Base-by-base conservation (phyloP, 2,329 filamentous ascomycete genomes). In the Aspergillus sp. region DNA sequence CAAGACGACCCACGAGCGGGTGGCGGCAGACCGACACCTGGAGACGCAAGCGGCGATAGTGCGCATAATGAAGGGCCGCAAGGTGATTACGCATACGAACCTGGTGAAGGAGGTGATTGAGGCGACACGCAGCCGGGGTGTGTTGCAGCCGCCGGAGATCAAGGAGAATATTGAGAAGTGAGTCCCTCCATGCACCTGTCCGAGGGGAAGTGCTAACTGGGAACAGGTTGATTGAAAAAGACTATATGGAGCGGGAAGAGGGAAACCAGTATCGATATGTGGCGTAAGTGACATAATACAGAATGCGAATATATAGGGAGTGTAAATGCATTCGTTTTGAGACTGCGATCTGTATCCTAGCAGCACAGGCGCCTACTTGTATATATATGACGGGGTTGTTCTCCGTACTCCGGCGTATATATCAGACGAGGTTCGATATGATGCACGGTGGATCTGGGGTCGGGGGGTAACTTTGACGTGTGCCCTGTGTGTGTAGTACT, bases 11-110 rank as follows among this genome's bases (percentile, higher is more conserved):
- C 89, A 97, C 67, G 85, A 95, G 67, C 81, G 88, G 39, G 88
- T 98, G 4, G 84, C 83, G 0, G 85, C 86, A 44, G 93, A 98
- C 63, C 76, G 93, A 43, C 88, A 95, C 61, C 95, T 94, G 60
- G 94, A 98, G 72, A 96, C 90, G 0, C 93, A 98, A 67, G 93
- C 93, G 1, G 91, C 93, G 1, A 94, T 98, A 62, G 93, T 98
- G 51, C 76, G 93, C 12, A 94, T 98, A 61, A 90, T 98, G 86
- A 98, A 98, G 80, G 86, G 83, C 54, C 78, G 88, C 54, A 96
- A 96, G 79, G 79, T 72, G 6, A 90, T 97, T 69, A 81, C 80
- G 4, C 91, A 97, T 63, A 76, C 81, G n/a, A 86, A 94, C 64
- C 72, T 98, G 28, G 86, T 97, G 19, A 83, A 85, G 2, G 90